phyloP scores from a whole-genome alignment of 2,329 filamentous ascomycete genomes.

The Microdochium paspali region DNA sequence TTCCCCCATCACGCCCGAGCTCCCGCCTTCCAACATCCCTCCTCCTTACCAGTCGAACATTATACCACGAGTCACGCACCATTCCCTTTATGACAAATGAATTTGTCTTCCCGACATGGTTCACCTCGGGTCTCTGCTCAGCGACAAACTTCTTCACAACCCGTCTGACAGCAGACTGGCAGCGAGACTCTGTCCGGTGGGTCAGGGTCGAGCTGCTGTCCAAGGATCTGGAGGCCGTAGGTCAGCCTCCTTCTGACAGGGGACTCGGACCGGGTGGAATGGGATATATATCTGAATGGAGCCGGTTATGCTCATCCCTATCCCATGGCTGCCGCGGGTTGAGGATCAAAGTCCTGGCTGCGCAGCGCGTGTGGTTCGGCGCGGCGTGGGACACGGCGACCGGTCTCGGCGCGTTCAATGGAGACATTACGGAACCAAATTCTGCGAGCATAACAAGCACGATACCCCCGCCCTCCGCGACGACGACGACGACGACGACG shows the following conservation, averaged over 20 bases:
- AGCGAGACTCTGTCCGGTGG: conserved; percentile 27
- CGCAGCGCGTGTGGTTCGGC: conserved; percentile 10
- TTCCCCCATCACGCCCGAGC: conserved; percentile 25
- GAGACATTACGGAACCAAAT: conserved; percentile 1
- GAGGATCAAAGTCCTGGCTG: conserved; percentile 25
- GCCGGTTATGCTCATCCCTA: conserved; percentile 24
- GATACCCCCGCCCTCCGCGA: too few species aligned
- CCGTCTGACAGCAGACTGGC: conserved; percentile 28
- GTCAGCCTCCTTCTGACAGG: background rate
- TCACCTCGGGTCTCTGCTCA: conserved; percentile 31
- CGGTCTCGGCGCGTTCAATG: conserved; percentile 6
- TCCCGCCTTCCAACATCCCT: conserved; percentile 31
- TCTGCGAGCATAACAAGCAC: background rate
- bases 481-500: background rate
- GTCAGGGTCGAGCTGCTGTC: conserved; percentile 29
- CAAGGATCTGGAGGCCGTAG: conserved; percentile 21
- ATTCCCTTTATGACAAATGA: conserved; percentile 33
- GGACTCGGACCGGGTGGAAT: too few species aligned
- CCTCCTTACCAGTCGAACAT: conserved; percentile 25
- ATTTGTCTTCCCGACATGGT: conserved; percentile 36
- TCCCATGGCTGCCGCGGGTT: conserved; percentile 25
- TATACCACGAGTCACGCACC: conserved; percentile 30
- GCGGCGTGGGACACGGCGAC: conserved; percentile 2
- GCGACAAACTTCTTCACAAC: conserved; percentile 26
- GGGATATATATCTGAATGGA: conserved; percentile 22